Evolutionary conservation across 257 asterid genomes (phyloP).

Genomic region (Penstemon newberryi): DNA sequence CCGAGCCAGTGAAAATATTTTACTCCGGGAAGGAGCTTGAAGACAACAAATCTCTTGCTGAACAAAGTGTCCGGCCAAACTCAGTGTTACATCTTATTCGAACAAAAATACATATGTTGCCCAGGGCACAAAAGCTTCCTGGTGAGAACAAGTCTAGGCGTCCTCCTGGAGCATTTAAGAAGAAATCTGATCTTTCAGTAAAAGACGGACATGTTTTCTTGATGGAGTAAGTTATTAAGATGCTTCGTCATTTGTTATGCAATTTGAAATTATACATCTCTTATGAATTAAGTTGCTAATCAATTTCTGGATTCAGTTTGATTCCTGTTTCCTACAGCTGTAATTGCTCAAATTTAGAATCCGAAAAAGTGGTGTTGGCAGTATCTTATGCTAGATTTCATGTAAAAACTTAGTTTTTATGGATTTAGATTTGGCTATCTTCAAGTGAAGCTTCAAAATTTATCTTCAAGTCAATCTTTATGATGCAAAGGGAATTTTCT

Average conservation of each 20-base stretch:
- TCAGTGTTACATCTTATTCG: slow-evolving; percentile 96
- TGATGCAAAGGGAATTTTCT: background rate
- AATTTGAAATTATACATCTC: slow-evolving; percentile 19
- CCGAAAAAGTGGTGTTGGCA: background rate
- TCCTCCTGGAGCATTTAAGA: slow-evolving; percentile 99
- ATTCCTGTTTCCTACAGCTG: slow-evolving; percentile 15
- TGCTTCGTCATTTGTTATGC: slow-evolving; percentile 4
- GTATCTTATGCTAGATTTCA: background rate
- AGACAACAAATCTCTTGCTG: slow-evolving; percentile 75
- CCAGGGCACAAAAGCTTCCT: slow-evolving; percentile 95
- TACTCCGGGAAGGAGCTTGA: slow-evolving; percentile 91
- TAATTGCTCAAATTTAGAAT: background rate
- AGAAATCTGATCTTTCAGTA: slow-evolving; percentile 93
- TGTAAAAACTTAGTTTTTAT: slow-evolving; percentile 8
- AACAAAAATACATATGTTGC: slow-evolving; percentile 75
- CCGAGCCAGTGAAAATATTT: slow-evolving; percentile 86
- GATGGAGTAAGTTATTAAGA: slow-evolving; percentile 83
- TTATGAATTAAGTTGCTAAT: slow-evolving; percentile 1
- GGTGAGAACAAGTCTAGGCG: slow-evolving; percentile 94
- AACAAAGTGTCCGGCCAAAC: slow-evolving; percentile 75
- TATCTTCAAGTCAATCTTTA: background rate
- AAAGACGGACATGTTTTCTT: slow-evolving; percentile 97
- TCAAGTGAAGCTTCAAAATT: slow-evolving; percentile 9
- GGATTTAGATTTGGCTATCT: slow-evolving; percentile 15
- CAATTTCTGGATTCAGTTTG: slow-evolving; percentile 9